Base-by-base conservation (phyloP, 495 filamentous ascomycete genomes). In the Penicillium cinerascens region DNA sequence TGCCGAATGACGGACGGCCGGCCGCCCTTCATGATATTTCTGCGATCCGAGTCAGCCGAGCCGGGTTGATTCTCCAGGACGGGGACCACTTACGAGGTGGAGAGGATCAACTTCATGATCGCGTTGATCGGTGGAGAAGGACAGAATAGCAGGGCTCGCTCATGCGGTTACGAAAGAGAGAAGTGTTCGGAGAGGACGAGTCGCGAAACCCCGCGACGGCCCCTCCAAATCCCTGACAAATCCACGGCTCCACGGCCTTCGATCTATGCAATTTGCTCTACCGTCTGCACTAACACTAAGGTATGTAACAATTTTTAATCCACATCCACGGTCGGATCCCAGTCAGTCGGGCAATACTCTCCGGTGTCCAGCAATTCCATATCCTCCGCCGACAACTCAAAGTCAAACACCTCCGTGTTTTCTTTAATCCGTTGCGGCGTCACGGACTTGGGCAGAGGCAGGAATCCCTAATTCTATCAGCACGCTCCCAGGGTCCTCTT, bases 1-100 rank as follows among this genome's bases (percentile, higher is more conserved):
- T 85, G 88, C 33, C 88, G 84, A 57, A 95, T 86, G 58, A 93
- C 85, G 43, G 90, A 88, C 58, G 87, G 84, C 35, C 86, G 84
- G 54, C 79, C 83, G 49, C 80, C 82, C 47, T 69, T 65, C 75
- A 96, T 88, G 59, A 97, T 85, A 77, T 97, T 97, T 52, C 89
- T 93, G 68, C 47, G 39, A n/a, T n/a, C 6, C 25, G 36, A 41
- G 36, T 62, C 41, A 48, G 54, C 54, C 43, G 27, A 21, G 41
- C 13, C 6, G 41, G 15, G 18, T 15, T 6, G 18, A n/a, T n/a
- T 33, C 11, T 15, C 11, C 29, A 8, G 13, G 6, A 27, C 22
- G 22, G 22, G 38, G 25, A 39, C 49, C 7, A 64, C 82, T 67
- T 78, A 92, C 88, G 88, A 91, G 42, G 91, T 95, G 29, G 89